These are phyloP conservation scores for Lomentospora prolificans DNA, from an alignment of 2,329 filamentous ascomycete species.

Conservation along the genomic window DNA sequence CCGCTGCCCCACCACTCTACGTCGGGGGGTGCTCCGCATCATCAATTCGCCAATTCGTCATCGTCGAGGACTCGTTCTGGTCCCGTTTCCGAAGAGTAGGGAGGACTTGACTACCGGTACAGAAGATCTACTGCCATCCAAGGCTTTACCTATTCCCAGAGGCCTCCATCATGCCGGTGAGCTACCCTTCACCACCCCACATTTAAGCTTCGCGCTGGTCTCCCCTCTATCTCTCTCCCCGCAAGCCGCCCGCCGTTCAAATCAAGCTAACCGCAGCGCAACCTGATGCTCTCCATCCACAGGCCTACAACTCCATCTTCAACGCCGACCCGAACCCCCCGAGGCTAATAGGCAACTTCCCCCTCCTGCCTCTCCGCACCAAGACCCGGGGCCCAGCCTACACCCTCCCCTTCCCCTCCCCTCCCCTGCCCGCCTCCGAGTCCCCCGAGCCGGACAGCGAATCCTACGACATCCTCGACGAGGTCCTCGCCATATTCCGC, in stretches of 20 bases:
- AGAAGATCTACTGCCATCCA: neutral
- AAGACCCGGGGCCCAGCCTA: slow-evolving; percentile 93
- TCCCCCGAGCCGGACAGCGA: slow-evolving; percentile 75
- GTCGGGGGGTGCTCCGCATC: slow-evolving; percentile 6
- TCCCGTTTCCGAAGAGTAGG: neutral
- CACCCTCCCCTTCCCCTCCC: slow-evolving; percentile 56
- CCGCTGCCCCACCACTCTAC: slow-evolving; percentile 7
- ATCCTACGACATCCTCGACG: slow-evolving; percentile 93
- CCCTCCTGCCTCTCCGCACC: slow-evolving; percentile 86
- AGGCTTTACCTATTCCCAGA: slow-evolving; percentile 9
- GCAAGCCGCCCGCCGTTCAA: neutral
- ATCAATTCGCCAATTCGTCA: slow-evolving; percentile 3
- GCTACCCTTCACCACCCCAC: neutral
- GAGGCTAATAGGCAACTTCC: slow-evolving; percentile 74
- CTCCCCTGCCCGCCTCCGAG: slow-evolving; percentile 48
- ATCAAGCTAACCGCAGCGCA: neutral
- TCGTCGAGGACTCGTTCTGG: neutral
- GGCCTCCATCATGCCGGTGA: slow-evolving; percentile 15
- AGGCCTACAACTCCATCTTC: slow-evolving; percentile 99
- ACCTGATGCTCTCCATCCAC: neutral
- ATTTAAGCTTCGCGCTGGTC: neutral
- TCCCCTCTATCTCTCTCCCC: slow-evolving; percentile 4
- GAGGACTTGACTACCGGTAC: neutral
- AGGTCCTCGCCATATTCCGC: slow-evolving; percentile 84
- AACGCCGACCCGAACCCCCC: slow-evolving; percentile 62